A percentile compares a stretch with the other conserved stretches of the same genome.
phyloP scores from a whole-genome alignment of 768 basidiomycete species.

The Kwoniella sp. region DNA sequence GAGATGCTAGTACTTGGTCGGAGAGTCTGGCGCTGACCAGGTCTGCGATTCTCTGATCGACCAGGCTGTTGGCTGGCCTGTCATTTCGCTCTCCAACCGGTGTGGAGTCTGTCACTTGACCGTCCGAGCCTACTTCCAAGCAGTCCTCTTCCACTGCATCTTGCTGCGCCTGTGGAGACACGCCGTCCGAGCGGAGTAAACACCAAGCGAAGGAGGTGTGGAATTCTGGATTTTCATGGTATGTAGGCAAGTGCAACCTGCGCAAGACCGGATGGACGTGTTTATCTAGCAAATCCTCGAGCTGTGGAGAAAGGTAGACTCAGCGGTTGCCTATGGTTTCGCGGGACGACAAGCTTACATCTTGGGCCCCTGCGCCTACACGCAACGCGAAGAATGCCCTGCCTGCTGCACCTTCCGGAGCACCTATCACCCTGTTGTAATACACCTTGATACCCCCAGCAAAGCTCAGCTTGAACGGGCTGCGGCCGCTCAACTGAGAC shows the following conservation, averaged over 20 bases:
- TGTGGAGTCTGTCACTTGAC: too few relatives aligned
- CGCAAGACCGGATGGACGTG: constrained; percentile 60
- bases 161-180: too few relatives aligned
- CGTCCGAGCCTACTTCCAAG: too few relatives aligned
- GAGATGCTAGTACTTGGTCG: constrained; percentile 16
- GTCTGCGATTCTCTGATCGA: too few relatives aligned
- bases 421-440: constrained; percentile 57
- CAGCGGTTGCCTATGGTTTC: constrained; percentile 1
- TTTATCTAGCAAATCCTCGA: constrained; percentile 56
- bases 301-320: constrained; percentile 52
- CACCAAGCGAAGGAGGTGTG: constrained; percentile 89
- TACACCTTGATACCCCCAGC: constrained; percentile 59
- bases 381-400: constrained; percentile 76
- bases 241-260: constrained; percentile 66
- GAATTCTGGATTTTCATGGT: constrained; percentile 75
- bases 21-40: constrained; percentile 25
- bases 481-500: background rate
- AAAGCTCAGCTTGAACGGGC: constrained; percentile 58
- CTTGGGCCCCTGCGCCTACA: constrained; percentile 73
- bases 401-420: constrained; percentile 27
- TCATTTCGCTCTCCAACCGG: too few relatives aligned
- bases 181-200: too few relatives aligned
- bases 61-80: too few relatives aligned
- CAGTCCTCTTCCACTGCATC: too few relatives aligned
- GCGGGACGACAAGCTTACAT: constrained; percentile 56